Conservation (phyloP, 192 early-diverging fungal species). For the Globomyces pollinis-pini region DNA sequence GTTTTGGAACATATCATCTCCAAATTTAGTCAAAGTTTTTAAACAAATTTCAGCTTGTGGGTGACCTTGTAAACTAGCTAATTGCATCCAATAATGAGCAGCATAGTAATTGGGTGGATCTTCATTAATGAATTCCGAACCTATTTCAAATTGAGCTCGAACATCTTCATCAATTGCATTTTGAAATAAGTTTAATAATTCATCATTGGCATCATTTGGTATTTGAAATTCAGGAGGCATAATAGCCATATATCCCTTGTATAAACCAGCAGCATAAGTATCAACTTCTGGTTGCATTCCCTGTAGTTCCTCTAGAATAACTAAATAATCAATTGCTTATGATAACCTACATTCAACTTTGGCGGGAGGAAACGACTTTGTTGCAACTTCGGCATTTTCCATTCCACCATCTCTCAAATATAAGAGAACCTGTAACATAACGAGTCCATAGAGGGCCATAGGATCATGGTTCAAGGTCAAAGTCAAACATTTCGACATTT, state of each 20-base stretch:
- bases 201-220: not conserved
- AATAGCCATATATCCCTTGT: not conserved
- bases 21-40: too few species aligned
- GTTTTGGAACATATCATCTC: too few species aligned
- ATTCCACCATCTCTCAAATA: not conserved
- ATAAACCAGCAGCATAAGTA: not conserved
- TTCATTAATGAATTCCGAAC: too few species aligned
- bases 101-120: too few species aligned
- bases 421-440: not conserved
- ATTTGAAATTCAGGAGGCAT: not conserved
- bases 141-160: not conserved
- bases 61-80: too few species aligned
- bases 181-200: not conserved
- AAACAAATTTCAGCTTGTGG: too few species aligned
- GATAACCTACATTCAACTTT: too few species aligned
- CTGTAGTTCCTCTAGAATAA: not conserved
- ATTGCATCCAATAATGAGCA: too few species aligned
- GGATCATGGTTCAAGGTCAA: not conserved
- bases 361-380: not conserved
- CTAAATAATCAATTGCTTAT: not conserved
- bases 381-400: not conserved
- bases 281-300: not conserved
- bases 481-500: not conserved
- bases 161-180: not conserved
- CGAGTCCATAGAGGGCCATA: not conserved